Percentiles rank a stretch among this genome's conserved stretches.
Evolutionary conservation across 352 stramenopile species (phyloP).

Genomic region (Phytophthora quininea): DNA sequence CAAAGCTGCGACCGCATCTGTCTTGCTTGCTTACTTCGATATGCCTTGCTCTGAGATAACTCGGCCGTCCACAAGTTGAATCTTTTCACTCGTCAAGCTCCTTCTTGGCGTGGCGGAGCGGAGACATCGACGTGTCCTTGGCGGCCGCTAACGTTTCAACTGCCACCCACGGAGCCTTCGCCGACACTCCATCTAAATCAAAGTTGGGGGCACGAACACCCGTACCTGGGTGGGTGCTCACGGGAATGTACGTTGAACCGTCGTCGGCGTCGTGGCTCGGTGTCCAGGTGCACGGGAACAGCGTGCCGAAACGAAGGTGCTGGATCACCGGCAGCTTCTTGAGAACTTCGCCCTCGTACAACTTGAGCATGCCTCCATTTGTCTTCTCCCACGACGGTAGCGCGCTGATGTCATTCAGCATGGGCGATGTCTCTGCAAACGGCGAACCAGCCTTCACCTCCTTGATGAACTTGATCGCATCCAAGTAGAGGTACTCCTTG

Average conservation of each 20-base stretch:
- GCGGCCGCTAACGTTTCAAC: constrained; percentile 56
- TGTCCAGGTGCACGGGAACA: constrained; percentile 89
- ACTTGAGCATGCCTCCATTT: constrained; percentile 89
- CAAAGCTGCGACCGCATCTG: constrained; percentile 3
- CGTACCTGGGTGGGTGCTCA: constrained; percentile 65
- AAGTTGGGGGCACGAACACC: constrained; percentile 73
- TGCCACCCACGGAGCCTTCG: constrained; percentile 71
- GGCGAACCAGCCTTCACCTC: constrained; percentile 90
- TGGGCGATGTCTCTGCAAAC: constrained; percentile 94
- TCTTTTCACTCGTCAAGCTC: constrained; percentile 28
- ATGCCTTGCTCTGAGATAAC: not conserved
- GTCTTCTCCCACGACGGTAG: constrained; percentile 93
- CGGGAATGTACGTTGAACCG: constrained; percentile 55
- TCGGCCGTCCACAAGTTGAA: not conserved
- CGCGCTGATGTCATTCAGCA: constrained; percentile 93
- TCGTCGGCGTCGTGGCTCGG: constrained; percentile 60
- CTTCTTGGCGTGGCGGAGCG: constrained; percentile 38
- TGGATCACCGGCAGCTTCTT: constrained; percentile 98
- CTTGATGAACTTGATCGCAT: constrained; percentile 92
- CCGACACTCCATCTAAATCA: constrained; percentile 59
- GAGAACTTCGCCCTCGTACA: constrained; percentile 97
- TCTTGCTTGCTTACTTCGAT: constrained; percentile 10
- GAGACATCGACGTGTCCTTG: constrained; percentile 61
- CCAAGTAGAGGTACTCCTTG: constrained; percentile 92
- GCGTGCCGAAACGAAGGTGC: constrained; percentile 97